Evolutionary conservation across 371 early-diverging fungal species (phyloP).

Genomic region (Rhizopus microsporus): DNA sequence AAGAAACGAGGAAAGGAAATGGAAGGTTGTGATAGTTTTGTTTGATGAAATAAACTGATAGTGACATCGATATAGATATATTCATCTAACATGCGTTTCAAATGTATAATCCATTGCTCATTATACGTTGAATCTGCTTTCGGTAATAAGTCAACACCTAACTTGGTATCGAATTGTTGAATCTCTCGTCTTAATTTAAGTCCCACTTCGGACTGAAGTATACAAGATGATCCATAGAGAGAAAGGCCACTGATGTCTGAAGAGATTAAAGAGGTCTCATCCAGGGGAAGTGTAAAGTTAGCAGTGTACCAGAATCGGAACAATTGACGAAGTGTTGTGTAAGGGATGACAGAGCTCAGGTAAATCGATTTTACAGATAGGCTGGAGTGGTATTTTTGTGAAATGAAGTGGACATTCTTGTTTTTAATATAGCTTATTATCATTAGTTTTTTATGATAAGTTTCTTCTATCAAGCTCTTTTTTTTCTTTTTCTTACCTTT

Average conservation of each 20-base stretch:
- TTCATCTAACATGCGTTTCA: constrained; percentile 29
- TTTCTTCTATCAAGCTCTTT: neutral
- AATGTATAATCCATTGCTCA: constrained; percentile 27
- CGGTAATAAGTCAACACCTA: constrained; percentile 15
- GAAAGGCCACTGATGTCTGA: too few species aligned
- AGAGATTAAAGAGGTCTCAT: constrained; percentile 9
- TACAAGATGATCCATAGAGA: too few species aligned
- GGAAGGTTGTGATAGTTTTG: neutral
- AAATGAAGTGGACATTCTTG: constrained; percentile 32
- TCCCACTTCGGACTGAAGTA: constrained; percentile 9
- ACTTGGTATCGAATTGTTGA: constrained; percentile 3
- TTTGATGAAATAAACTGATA: constrained; percentile 11
- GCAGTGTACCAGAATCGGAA: constrained; percentile 51
- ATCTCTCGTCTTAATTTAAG: constrained; percentile 16
- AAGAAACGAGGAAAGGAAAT: constrained; percentile 44
- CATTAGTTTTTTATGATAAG: neutral
- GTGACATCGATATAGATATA: constrained; percentile 29
- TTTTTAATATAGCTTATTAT: constrained; percentile 35
- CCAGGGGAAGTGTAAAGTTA: constrained; percentile 15
- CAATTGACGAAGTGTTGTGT: constrained; percentile 21
- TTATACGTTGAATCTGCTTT: constrained; percentile 7
- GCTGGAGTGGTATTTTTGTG: constrained; percentile 24
- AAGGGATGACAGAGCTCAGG: constrained; percentile 21
- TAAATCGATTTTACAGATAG: constrained; percentile 8
- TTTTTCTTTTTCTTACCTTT: constrained; percentile 35